A percentile compares a stretch with the other conserved stretches of the same genome.
Evolutionary conservation across 2,329 filamentous ascomycete genomes (phyloP).

Genomic region (Pseudocercospora vitis): DNA sequence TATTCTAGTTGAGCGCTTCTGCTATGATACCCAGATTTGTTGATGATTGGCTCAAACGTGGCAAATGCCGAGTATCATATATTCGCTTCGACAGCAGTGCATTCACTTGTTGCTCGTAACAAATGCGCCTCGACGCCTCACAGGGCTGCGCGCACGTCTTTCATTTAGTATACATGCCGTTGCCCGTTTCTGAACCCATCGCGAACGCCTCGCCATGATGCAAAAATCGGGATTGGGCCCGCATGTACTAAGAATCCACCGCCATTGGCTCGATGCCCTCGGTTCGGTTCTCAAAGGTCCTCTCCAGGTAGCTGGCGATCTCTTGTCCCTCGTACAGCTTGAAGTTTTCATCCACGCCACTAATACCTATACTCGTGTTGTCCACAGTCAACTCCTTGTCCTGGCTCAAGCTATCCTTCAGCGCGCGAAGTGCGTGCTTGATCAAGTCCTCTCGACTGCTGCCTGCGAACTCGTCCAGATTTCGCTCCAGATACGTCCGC

Average conservation of each 20-base stretch:
- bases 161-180: slow-evolving; percentile 17
- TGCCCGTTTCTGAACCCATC: slow-evolving; percentile 6
- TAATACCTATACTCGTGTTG: slow-evolving; percentile 88
- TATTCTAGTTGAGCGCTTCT: slow-evolving; percentile 62
- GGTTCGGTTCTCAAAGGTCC: slow-evolving; percentile 52
- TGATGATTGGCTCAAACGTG: too few relatives aligned
- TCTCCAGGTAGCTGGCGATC: slow-evolving; percentile 81
- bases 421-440: slow-evolving; percentile 80
- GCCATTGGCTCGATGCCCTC: slow-evolving; percentile 38
- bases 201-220: slow-evolving; percentile 21
- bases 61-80: neutral
- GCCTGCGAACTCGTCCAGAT: slow-evolving; percentile 78
- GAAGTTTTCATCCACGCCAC: slow-evolving; percentile 86
- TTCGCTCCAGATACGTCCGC: slow-evolving; percentile 90
- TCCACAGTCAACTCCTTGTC: slow-evolving; percentile 97
- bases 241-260: slow-evolving; percentile 24
- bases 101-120: neutral
- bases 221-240: neutral
- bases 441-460: slow-evolving; percentile 82
- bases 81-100: neutral
- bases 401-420: slow-evolving; percentile 94
- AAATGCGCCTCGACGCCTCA: neutral
- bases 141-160: neutral
- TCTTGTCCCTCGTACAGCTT: slow-evolving; percentile 88
- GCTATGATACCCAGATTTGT: slow-evolving; percentile 17